These are phyloP conservation scores for Fusarium siculi DNA, from an alignment of 2,329 filamentous ascomycete genomes.

Conservation along the genomic window DNA sequence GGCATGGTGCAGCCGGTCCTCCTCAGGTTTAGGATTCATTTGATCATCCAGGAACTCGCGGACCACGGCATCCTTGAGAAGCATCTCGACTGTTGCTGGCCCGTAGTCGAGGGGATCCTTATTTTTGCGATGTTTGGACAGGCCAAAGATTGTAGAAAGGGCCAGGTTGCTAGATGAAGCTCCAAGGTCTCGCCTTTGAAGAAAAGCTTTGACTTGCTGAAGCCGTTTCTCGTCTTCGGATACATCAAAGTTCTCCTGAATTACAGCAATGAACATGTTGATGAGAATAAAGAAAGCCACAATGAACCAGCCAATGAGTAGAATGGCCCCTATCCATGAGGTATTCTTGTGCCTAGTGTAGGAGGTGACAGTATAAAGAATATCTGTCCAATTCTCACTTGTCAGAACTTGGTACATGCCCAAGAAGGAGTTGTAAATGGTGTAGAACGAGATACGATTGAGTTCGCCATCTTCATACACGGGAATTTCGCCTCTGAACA, in stretches of 20 bases:
- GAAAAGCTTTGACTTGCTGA: slow-evolving; percentile 94
- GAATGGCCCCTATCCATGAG: slow-evolving; percentile 92
- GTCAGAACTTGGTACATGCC: slow-evolving; percentile 98
- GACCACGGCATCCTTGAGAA: slow-evolving; percentile 95
- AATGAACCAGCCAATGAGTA: slow-evolving; percentile 96
- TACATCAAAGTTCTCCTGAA: slow-evolving; percentile 99
- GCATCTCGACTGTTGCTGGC: slow-evolving; percentile 92
- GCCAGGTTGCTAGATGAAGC: slow-evolving; percentile 79
- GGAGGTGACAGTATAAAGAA: slow-evolving; percentile 84
- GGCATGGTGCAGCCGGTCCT: slow-evolving; percentile 45
- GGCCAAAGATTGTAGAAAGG: slow-evolving; percentile 75
- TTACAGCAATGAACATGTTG: slow-evolving; percentile 99
- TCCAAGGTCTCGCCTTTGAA: slow-evolving; percentile 89
- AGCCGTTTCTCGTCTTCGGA: slow-evolving; percentile 98
- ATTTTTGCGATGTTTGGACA: slow-evolving; percentile 67
- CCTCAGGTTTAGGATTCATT: slow-evolving; percentile 45
- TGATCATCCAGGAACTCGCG: slow-evolving; percentile 86
- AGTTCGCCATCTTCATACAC: slow-evolving; percentile 68
- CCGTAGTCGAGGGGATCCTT: slow-evolving; percentile 93
- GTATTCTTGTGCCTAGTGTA: slow-evolving; percentile 74
- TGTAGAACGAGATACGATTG: slow-evolving; percentile 81
- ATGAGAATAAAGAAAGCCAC: slow-evolving; percentile 93
- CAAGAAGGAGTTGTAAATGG: slow-evolving; percentile 94
- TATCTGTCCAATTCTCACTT: slow-evolving; percentile 93
- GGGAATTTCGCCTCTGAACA: slow-evolving; percentile 89